Conservation (phyloP, 192 early-diverging fungal genomes). For the Kappamyces sp. region DNA sequence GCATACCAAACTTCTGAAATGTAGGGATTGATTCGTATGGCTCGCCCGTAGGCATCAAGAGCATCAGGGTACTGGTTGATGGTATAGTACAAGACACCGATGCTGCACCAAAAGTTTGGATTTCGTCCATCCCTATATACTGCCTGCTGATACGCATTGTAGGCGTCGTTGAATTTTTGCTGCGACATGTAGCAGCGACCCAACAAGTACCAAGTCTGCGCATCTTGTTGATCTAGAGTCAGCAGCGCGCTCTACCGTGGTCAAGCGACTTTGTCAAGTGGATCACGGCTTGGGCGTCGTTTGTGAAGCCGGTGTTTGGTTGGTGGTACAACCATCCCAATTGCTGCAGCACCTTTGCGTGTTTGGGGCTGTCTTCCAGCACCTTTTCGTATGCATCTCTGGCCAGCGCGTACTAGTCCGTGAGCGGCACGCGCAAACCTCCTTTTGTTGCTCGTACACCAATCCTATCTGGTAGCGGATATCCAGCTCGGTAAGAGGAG, state of each 20-base stretch:
- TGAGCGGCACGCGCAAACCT: conserved; percentile 41
- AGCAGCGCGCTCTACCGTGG: conserved; percentile 36
- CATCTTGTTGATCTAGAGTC: conserved; percentile 70
- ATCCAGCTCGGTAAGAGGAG: conserved; percentile 88
- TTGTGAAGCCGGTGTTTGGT: conserved; percentile 71
- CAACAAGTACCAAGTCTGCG: conserved; percentile 91
- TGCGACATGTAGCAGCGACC: conserved; percentile 96
- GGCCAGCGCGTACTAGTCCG: conserved; percentile 48
- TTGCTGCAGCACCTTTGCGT: conserved; percentile 93
- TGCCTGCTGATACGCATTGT: conserved; percentile 96
- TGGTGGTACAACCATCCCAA: conserved; percentile 96
- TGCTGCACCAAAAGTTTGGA: conserved; percentile 98
- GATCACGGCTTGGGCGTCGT: conserved; percentile 76
- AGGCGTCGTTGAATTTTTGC: conserved; percentile 90
- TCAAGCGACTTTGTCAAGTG: conserved; percentile 81
- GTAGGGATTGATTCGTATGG: conserved; percentile 87
- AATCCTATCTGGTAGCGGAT: conserved; percentile 99
- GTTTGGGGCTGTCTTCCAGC: conserved; percentile 79
- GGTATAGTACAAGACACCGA: conserved; percentile 96
- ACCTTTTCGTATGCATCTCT: conserved; percentile 92
- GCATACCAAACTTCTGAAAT: conserved; percentile 92
- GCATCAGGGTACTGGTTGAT: conserved; percentile 95
- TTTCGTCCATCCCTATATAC: conserved; percentile 90
- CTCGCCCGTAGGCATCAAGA: conserved; percentile 92
- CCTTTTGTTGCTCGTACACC: conserved; percentile 91